phyloP scores from a whole-genome alignment of 306 rosid genomes.

The Neltuma alba region DNA sequence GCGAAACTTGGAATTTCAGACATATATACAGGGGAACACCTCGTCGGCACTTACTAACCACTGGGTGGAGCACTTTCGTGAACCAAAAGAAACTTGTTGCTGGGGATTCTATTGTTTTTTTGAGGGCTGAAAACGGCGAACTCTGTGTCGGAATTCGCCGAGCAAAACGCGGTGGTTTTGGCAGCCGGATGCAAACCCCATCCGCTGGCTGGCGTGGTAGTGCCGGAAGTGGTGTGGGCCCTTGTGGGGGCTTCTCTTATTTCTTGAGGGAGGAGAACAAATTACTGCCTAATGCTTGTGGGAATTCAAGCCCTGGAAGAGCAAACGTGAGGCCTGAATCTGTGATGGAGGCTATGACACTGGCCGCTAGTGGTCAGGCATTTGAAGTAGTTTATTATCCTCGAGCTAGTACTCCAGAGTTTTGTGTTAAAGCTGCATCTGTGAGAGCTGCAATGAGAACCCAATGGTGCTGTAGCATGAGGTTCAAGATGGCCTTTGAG shows the following conservation, averaged over 20 bases:
- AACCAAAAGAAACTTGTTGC: constrained; percentile 97
- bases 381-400: constrained; percentile 88
- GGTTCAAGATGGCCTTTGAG: constrained; percentile 99
- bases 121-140: constrained; percentile 78
- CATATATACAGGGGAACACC: constrained; percentile 96
- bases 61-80: constrained; percentile 97
- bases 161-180: constrained; percentile 63
- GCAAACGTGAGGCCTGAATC: constrained; percentile 55
- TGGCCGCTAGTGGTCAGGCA: constrained; percentile 67
- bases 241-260: constrained; percentile 65
- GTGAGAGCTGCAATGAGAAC: constrained; percentile 80
- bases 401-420: constrained; percentile 86
- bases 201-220: constrained; percentile 22
- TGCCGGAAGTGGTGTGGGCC: constrained; percentile 38
- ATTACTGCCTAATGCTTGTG: neutral
- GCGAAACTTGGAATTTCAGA: constrained; percentile 90
- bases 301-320: neutral
- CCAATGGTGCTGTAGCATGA: constrained; percentile 90
- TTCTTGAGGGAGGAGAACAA: constrained; percentile 64
- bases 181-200: constrained; percentile 66
- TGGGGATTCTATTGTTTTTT: constrained; percentile 90
- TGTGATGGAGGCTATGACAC: constrained; percentile 68
- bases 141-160: constrained; percentile 86
- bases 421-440: constrained; percentile 70
- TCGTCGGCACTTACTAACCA: constrained; percentile 85